Evolutionary conservation across 129 eudicot genomes (phyloP), one percentile per base, ranked within the genome.

Genomic region (Artemisia argyi): DNA sequence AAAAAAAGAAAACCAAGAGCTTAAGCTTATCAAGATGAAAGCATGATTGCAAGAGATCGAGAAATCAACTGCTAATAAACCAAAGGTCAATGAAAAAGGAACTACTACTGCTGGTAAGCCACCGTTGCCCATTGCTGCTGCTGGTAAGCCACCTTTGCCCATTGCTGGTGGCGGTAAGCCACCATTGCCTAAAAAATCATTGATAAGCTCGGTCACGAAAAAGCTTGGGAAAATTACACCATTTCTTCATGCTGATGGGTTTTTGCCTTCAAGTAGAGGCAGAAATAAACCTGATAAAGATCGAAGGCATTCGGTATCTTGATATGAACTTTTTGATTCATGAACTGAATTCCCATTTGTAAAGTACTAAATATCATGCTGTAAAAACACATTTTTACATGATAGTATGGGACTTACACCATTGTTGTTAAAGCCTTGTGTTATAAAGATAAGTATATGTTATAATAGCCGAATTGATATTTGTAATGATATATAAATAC

Each of bases 1-100:
- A 64, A 77, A 72, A 67, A 81, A 78, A 61, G 96, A 95, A 84
- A 95, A 95, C 22, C 96, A 90, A 73, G 99, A 86, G 65, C 92
- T 95, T 4, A 88, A 90, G 89, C 76, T 95, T 12, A 15, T 89
- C 14, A 90, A 90, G 74, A 73, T 88, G 85, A 95, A 86, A 80
- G 86, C 90, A 75, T 83, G 73, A 53, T 17, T 90, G 77, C 86
- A 78, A 58, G 99, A 90, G 74, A 61, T 88, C 28, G 96, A 90
- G 51, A 80, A 39, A 61, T 26, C 80, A 7, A 51, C 35, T 46
- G 83, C 22, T 55, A 54, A 62, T 44, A 80, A 73, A 57, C 73
- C 83, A 35, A 35, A 35, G 42, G 42, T 5, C 7, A 35, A 35
- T 35, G 42, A 8, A 26, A 62, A 17, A 3, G 79, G 55, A 17